phyloP scores from a whole-genome alignment of 768 basidiomycete genomes.

The Boletus pseudo-olivaceus region DNA sequence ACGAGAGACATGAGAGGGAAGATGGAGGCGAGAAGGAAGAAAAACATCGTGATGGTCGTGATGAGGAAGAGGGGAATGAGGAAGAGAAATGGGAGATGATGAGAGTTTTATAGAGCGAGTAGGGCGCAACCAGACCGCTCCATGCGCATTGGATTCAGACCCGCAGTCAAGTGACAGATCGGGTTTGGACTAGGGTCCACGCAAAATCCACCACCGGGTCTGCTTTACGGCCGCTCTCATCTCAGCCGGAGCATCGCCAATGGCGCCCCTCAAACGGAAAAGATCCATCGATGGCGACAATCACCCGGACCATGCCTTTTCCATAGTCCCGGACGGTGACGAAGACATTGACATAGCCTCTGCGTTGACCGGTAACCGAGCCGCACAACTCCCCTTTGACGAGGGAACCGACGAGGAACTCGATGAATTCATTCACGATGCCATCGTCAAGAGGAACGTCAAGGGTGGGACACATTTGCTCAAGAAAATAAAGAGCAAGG shows the following conservation, averaged over 20 bases:
- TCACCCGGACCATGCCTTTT: neutral
- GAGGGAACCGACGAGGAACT: slow-evolving; percentile 44
- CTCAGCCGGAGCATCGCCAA: slow-evolving; percentile 23
- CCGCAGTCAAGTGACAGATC: slow-evolving; percentile 2
- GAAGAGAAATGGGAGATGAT: neutral
- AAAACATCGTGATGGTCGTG: slow-evolving; percentile 23
- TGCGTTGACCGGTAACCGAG: slow-evolving; percentile 40
- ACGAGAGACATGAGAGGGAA: slow-evolving; percentile 27
- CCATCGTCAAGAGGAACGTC: slow-evolving; percentile 68
- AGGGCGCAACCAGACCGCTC: slow-evolving; percentile 1
- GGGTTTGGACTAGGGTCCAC: neutral
- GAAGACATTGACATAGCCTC: slow-evolving; percentile 67
- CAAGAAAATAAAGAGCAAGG: slow-evolving; percentile 74
- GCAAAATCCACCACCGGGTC: neutral
- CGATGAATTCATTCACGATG: slow-evolving; percentile 59
- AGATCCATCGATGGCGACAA: slow-evolving; percentile 13
- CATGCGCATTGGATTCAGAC: neutral
- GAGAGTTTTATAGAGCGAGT: slow-evolving; percentile 12
- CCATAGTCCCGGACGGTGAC: slow-evolving; percentile 5
- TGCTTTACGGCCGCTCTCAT: neutral
- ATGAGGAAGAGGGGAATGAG: neutral
- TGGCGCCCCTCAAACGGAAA: slow-evolving; percentile 32
- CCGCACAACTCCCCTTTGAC: neutral
- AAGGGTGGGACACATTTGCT: slow-evolving; percentile 73
- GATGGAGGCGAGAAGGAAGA: slow-evolving; percentile 11